Conservation (phyloP, 208 protist species). For the Dictyostelium gargantuum region DNA sequence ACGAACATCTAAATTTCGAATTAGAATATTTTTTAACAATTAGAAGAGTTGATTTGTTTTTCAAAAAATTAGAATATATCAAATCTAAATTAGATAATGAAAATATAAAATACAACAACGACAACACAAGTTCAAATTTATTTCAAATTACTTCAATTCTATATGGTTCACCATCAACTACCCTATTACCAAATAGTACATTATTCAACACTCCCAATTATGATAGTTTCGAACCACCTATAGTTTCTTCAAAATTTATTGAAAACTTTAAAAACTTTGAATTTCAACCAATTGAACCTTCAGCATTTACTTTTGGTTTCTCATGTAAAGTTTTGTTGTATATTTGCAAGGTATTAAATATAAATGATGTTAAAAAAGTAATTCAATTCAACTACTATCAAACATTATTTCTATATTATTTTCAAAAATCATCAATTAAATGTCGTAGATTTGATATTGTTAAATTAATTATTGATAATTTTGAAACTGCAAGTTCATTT, state of each 20-base stretch:
- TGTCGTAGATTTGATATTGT: not conserved
- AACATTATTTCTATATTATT: not conserved
- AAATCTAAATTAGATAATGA: not conserved
- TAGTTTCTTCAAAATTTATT: too few relatives aligned
- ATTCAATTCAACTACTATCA: not conserved
- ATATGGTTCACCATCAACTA: not conserved
- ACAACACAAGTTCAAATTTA: too few relatives aligned
- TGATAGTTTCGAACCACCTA: too few relatives aligned
- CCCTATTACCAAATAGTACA: not conserved
- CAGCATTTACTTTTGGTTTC: not conserved
- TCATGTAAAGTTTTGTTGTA: not conserved
- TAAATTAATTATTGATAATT: not conserved
- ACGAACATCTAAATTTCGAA: not conserved
- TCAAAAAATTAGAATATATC: not conserved
- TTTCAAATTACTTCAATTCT: too few relatives aligned
- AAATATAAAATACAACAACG: not conserved
- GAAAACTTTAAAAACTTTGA: not conserved
- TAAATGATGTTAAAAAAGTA: not conserved
- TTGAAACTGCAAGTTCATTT: not conserved
- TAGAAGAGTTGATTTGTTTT: not conserved
- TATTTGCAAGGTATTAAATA: not conserved
- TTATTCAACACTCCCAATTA: too few relatives aligned
- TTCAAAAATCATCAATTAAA: too few relatives aligned
- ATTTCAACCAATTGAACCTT: not conserved
- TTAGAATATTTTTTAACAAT: not conserved